A percentile compares a stretch with the other conserved stretches of the same genome.
These are phyloP conservation scores for Umbellularia californica DNA, from an alignment of 164 flowering plant species.

Conservation along the genomic window DNA sequence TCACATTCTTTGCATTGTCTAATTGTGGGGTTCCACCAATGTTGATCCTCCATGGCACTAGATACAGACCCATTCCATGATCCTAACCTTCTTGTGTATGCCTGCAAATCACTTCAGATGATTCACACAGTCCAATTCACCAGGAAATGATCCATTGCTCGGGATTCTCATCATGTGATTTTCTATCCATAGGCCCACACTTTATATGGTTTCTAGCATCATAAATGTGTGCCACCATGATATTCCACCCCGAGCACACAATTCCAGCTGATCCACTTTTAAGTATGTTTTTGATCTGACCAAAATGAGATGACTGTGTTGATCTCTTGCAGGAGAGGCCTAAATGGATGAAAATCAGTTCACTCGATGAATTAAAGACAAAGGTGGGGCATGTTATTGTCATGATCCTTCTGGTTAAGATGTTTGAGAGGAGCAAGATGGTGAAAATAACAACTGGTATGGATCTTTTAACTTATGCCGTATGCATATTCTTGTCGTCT, in stretches of 20 bases:
- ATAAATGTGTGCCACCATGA: neutral
- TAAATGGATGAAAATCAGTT: slow-evolving; percentile 91
- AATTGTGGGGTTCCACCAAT: neutral
- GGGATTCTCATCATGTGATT: neutral
- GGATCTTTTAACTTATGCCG: slow-evolving; percentile 80
- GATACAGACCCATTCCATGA: neutral
- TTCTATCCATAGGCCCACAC: neutral
- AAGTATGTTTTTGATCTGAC: neutral
- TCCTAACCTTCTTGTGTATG: neutral
- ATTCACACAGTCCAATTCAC: neutral
- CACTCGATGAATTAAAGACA: slow-evolving; percentile 90
- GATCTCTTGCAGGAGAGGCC: slow-evolving; percentile 70
- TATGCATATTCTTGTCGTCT: slow-evolving; percentile 91
- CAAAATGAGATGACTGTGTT: neutral
- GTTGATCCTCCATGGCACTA: neutral
- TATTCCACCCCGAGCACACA: neutral
- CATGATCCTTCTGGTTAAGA: slow-evolving; percentile 94
- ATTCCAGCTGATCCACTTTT: neutral
- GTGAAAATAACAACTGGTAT: slow-evolving; percentile 75
- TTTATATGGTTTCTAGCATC: neutral
- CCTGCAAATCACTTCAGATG: neutral
- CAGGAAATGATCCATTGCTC: neutral
- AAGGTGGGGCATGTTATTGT: slow-evolving; percentile 98
- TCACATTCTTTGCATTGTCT: neutral
- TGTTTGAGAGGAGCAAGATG: slow-evolving; percentile 99